Evolutionary conservation across 2,329 filamentous ascomycete species (phyloP), one percentile per base, ranked within the genome.

Genomic region (Neoascochyta sp.): DNA sequence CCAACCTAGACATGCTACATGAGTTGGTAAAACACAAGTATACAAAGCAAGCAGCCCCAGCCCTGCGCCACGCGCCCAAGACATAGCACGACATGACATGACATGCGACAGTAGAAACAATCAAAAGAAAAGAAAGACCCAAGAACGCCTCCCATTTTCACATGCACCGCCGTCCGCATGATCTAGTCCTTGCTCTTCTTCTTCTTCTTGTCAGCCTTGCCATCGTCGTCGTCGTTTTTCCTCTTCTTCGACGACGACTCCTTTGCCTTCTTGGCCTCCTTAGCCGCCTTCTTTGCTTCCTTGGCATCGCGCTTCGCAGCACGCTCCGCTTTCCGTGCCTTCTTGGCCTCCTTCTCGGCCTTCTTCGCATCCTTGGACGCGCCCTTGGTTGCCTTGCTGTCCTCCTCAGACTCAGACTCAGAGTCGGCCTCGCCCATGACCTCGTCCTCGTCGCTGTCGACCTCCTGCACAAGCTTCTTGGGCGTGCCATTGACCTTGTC

Each of bases 241-340:
- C 66, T 63, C 59, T 68, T 70, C 61, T 74, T 69, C 43, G 69
- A n/a, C n/a, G n/a, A n/a, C n/a, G n/a, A 73, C 11, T 64, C 58
- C 45, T 50, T 79, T 23, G 78, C 71, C 55, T 69, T 70, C 61
- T 75, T 69, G 36, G 73, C 75, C 26, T 66, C 62, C 47, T 80
- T 60, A 9, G 52, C 54, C 10, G 57, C 57, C 46, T 58, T 80
- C 39, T 81, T 83, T 27, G 78, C 78, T 11, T 47, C 50, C 46
- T 64, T 64, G 10, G 58, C 59, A 28, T 54, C 56, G 7, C 58
- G 52, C 45, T 64, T 63, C 10, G 60, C 61, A 7, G 52, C 58
- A 16, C 60, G 55, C 36, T 62, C 54, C 5, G 59, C 62, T 41
- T 61, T 62, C 17, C 58, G 47, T 35, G 55, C 60, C 29, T 70